Evolutionary conservation across 2,329 filamentous ascomycete genomes (phyloP), one percentile per base, ranked within the genome.

Genomic region (Aspergillus intermedius): DNA sequence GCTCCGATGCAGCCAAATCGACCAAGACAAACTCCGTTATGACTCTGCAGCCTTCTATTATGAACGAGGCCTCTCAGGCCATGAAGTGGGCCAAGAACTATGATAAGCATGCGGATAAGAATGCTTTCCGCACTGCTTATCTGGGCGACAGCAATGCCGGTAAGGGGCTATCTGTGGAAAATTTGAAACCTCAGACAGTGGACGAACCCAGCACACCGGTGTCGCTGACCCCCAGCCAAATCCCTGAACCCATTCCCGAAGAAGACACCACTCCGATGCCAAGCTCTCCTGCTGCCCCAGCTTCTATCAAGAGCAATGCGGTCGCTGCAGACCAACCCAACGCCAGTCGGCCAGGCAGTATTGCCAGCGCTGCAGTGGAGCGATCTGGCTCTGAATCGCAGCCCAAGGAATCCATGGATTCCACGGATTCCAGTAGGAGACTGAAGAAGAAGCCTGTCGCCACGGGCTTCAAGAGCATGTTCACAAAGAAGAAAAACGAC

Each of bases 51-150:
- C 87, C 90, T 1, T 80, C 83, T 46, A 86, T 97, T 53, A 77
- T 91, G 61, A 89, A 78, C 46, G 93, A 95, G 66, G 91, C 91
- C 15, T 93, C 87, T 7, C 87, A 90, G 21, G 93, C 93, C 1
- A 86, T 98, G 84, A 95, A 95, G 68, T 98, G 93, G 93, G 89
- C 91, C 28, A 91, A 79, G 68, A 90, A 90, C 60, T 97, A 96
- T 65, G 93, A 97, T 70, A 40, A 93, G 70, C 84, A 93, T 60
- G 77, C 85, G 25, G 25, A 30, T 30, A 94, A 93, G 70, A 84
- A 93, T 60, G 77, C 85, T 6, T 85, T 95, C 53, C 84, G 90
- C 47, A 83, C 88, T 54, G 83, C 88, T n/a, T 97, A 97, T 68
- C 77, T 97, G 45, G 81, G 82, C 42, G 84, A 94, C 63, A 74